Conservation (phyloP, 1,284 basidiomycete species). For the Marasmius tenuissimus region DNA sequence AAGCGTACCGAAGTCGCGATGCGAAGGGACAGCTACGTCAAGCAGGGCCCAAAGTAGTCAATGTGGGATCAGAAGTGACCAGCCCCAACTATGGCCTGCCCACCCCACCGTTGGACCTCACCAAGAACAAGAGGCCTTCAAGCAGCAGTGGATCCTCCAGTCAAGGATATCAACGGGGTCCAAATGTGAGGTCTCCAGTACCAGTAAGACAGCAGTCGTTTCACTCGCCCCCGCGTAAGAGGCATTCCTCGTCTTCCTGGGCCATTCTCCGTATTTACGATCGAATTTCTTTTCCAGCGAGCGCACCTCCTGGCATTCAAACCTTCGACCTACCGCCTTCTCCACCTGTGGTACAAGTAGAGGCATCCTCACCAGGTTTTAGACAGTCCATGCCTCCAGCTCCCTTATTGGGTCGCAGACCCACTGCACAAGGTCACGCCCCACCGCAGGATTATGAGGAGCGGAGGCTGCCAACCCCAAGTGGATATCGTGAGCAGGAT, state of each 20-base stretch:
- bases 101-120: neutral
- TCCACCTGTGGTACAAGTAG: neutral
- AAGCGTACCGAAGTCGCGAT: neutral
- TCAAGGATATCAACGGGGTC: neutral
- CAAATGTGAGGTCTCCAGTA: neutral
- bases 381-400: neutral
- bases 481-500: no score
- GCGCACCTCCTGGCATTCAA: neutral
- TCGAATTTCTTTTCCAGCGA: neutral
- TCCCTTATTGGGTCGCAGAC: neutral
- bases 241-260: neutral
- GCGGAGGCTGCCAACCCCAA: neutral
- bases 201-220: neutral
- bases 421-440: neutral
- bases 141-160: neutral
- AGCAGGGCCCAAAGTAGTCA: neutral
- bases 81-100: neutral
- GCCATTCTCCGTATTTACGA: neutral
- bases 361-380: no score
- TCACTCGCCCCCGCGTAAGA: neutral
- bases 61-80: neutral
- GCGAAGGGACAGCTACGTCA: neutral
- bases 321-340: neutral
- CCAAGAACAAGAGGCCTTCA: neutral
- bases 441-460: neutral